A percentile compares a stretch with the other conserved stretches of the same genome.
Evolutionary conservation across 1,139 yeast genomes (phyloP).

Genomic region (Saccharomycopsis phalli): DNA sequence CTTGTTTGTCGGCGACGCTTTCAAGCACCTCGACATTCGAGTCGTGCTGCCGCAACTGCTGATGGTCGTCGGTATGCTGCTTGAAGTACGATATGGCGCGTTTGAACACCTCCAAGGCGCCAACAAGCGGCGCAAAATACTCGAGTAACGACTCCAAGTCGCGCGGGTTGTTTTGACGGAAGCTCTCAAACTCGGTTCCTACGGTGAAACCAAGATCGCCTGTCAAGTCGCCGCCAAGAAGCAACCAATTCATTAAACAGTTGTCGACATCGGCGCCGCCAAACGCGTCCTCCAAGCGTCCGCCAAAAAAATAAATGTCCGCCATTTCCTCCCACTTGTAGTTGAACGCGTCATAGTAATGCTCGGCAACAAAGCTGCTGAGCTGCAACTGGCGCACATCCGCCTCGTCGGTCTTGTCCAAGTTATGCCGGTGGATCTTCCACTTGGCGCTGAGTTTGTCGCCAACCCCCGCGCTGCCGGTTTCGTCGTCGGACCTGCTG

Average conservation of each 20-base stretch:
- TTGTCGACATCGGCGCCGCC: conserved; percentile 3
- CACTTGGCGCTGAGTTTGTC: conserved; percentile 14
- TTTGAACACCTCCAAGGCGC: conserved; percentile 13
- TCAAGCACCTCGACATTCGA: conserved; percentile 20
- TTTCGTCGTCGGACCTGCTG: conserved; percentile 2
- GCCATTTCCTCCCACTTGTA: conserved; percentile 17
- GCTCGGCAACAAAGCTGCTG: conserved; percentile 21
- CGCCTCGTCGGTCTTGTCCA: conserved; percentile 18
- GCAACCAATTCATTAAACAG: conserved; percentile 15
- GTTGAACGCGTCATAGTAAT: conserved; percentile 17
- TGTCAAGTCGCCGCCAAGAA: conserved; percentile 15
- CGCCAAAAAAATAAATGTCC: conserved; percentile 18
- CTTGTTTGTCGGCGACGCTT: conserved; percentile 22
- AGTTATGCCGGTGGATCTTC: conserved; percentile 11
- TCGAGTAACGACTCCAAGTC: conserved; percentile 6
- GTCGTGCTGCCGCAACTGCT: conserved; percentile 3
- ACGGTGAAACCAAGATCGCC: conserved; percentile 14
- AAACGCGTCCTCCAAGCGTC: conserved; percentile 7
- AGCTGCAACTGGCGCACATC: conserved; percentile 21
- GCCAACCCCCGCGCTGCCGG: conserved; percentile 3
- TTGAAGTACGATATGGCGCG: conserved; percentile 17
- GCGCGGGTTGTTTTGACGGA: background rate
- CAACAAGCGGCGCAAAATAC: conserved; percentile 12
- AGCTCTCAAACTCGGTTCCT: conserved; percentile 4
- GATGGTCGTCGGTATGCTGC: conserved; percentile 14